Evolutionary conservation across 2,329 filamentous ascomycete genomes (phyloP), one percentile per base, ranked within the genome.

Genomic region (Exserohilum turcica): DNA sequence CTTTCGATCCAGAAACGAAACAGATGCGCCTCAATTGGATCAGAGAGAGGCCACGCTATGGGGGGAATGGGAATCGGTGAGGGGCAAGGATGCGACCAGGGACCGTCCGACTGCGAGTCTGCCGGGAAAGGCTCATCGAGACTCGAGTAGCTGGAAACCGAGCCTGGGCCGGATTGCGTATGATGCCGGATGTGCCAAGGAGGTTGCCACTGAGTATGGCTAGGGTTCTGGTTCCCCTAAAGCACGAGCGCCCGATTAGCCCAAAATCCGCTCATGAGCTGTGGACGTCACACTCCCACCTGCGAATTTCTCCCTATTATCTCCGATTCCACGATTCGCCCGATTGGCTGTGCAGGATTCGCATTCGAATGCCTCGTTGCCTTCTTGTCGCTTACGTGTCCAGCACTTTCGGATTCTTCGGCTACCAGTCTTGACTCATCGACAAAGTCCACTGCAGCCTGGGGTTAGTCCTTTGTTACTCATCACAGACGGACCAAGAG

Each of bases 1-100:
- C 43, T 53, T 21, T 61, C 58, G 3, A 61, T 48, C 54, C 56
- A 63, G 38, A 61, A 61, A 6, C 52, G 58, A 24, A 60, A 57
- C 5, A 63, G 50, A 29, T 57, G 52, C 12, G 56, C 58, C 27
- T 63, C 56, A 7, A 56, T 32, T 3, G 58, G 52, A 35, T 61
- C 42, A 13, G 46, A 38, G 8, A 60, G 37, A 18, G 59, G 54
- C 58, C 51, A 60, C 32, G 38, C 18, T 18, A 40, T 15, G 3
- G 13, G 24, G 15, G 42, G 28, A 15, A 9, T 35, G 9, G 48
- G 33, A 10, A 18, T 35, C 1, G 43, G 8, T 16, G 35, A 15
- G 9, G 31, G 29, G 3, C n/a, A 28, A 5, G 39, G 33, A 18
- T 37, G 31, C 10, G 48, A 49, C 2, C 49, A 53, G 3, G 50